Conservation (phyloP, 371 early-diverging fungal species). For the Basidiobolus meristosporus region DNA sequence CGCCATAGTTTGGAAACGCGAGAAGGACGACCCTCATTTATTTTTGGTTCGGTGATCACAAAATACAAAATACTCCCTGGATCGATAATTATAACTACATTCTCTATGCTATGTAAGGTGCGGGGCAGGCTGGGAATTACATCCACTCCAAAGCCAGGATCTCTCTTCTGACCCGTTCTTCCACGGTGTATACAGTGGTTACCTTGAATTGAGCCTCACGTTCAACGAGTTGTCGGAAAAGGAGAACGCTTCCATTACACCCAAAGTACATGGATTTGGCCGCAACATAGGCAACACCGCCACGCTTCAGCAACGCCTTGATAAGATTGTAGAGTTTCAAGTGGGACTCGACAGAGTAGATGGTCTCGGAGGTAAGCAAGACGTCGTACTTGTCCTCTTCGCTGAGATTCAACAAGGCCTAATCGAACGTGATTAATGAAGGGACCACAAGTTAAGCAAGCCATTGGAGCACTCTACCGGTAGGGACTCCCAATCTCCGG, state of each 20-base stretch:
- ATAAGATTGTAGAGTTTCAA: conserved; percentile 33
- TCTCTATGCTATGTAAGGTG: too few relatives aligned
- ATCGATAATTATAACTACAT: too few relatives aligned
- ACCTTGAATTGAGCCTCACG: conserved; percentile 28
- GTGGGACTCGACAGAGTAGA: conserved; percentile 55
- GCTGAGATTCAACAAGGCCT: too few relatives aligned
- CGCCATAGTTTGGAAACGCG: too few relatives aligned
- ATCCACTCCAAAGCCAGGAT: conserved; percentile 22
- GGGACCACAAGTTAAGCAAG: conserved; percentile 13
- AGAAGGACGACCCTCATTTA: too few relatives aligned
- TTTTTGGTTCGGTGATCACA: too few relatives aligned
- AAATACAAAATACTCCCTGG: too few relatives aligned
- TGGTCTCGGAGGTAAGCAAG: conserved; percentile 84
- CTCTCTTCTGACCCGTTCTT: conserved; percentile 53
- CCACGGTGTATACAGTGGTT: conserved; percentile 32
- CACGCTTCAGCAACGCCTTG: too few relatives aligned
- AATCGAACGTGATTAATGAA: too few relatives aligned
- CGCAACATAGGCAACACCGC: conserved; percentile 53
- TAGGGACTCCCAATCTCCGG: conserved; percentile 4
- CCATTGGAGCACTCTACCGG: conserved; percentile 9
- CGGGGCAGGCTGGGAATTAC: too few relatives aligned
- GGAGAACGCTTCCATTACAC: conserved; percentile 49
- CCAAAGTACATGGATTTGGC: conserved; percentile 92
- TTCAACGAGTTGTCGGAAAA: conserved; percentile 42
- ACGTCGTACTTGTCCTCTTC: too few relatives aligned